Evolutionary conservation across 352 stramenopile genomes (phyloP), one percentile per base, ranked within the genome.

Genomic region (Pseudoperonospora humuli): DNA sequence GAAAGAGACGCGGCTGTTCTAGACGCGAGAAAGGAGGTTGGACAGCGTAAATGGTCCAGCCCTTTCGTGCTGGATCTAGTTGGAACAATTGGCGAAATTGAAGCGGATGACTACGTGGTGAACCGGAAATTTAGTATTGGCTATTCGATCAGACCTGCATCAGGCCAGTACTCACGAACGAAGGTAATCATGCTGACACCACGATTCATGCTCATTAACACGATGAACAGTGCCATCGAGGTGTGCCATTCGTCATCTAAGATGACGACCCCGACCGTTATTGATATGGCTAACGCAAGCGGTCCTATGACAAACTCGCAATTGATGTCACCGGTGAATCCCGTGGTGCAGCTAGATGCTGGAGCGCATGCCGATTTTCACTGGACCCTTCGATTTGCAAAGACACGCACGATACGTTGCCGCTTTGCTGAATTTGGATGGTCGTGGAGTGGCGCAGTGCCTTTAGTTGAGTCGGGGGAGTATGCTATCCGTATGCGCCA

Each of bases 141-240:
- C 1, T 92, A 88, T 54, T 86, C 76, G 7, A 88, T 94, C 25
- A 74, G 57, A 17, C 61, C 72, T 9, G 82, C 74, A 2, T 85
- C 85, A 38, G 78, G 75, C 6, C 55, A 71, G 28, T 94, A 92
- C 36, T 89, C 82, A 25, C 64, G 83, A 27, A 92, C 83, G 18
- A 91, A 94, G 49, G 79, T 94, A 8, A 83, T 94, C 31, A 93
- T 87, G 70, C 54, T 94, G 28, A 86, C 80, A 13, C 83, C 83
- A 20, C 57, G 83, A 18, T 92, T 88, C 42, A 82, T 94, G 64
- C 58, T 94, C 14, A 70, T 94, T 19, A 94, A 94, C 43, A 71
- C 78, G 5, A 75, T 90, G 56, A 56, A 51, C 18, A 75, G 50
- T 33, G 47, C 75, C 15, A 72, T 92, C 15, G 75, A 89, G 38